Conservation (phyloP, 495 filamentous ascomycete genomes). For the Talaromyces nanjingensis region DNA sequence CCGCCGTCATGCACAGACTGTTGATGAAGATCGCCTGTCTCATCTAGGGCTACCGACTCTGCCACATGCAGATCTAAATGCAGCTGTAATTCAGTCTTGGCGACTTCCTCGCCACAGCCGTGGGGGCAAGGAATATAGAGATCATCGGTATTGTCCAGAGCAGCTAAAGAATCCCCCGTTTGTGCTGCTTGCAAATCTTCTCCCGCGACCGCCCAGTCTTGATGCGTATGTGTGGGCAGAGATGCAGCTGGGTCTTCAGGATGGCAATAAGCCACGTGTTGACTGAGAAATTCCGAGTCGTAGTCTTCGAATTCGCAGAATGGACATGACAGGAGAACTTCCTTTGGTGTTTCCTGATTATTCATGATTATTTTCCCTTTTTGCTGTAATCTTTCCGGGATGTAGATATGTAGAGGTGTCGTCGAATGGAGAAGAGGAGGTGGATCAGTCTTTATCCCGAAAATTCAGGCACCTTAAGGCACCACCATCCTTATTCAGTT, state of each 20-base stretch:
- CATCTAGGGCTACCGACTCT: constrained; percentile 48
- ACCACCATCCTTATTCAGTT: neutral
- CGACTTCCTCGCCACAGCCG: constrained; percentile 65
- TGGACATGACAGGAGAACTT: constrained; percentile 32
- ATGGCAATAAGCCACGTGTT: constrained; percentile 51
- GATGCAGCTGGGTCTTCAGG: constrained; percentile 52
- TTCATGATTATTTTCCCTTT: neutral
- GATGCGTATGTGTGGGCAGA: constrained; percentile 13
- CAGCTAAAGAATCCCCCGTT: neutral
- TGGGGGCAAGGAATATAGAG: constrained; percentile 62
- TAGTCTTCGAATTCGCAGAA: constrained; percentile 48
- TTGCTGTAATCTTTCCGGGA: neutral
- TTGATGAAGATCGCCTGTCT: constrained; percentile 11
- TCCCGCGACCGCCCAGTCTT: constrained; percentile 9
- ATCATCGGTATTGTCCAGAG: constrained; percentile 21
- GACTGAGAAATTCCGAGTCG: constrained; percentile 39
- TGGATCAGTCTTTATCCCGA: neutral
- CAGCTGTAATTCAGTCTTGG: constrained; percentile 52
- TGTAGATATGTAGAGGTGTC: neutral
- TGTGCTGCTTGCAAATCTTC: constrained; percentile 11
- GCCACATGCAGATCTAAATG: constrained; percentile 70
- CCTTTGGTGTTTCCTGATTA: constrained; percentile 9
- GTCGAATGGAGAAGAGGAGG: neutral
- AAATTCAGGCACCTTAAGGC: neutral
- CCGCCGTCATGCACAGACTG: neutral